A percentile compares a stretch with the other conserved stretches of the same genome.
These are phyloP conservation scores for Penicillium polonicum DNA, from an alignment of 2,329 filamentous ascomycete species.

Conservation along the genomic window DNA sequence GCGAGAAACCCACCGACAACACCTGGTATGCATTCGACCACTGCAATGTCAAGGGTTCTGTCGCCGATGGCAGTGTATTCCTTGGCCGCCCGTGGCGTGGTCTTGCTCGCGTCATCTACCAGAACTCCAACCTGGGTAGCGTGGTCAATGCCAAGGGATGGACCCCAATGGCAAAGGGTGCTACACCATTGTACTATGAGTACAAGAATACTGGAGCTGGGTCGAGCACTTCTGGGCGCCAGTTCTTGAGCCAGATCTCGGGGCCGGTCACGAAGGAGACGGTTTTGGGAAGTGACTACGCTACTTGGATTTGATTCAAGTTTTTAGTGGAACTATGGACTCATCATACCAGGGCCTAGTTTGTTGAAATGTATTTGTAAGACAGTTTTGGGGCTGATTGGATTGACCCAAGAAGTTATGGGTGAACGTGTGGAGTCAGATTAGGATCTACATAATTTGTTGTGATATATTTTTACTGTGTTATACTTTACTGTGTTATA, in stretches of 20 bases:
- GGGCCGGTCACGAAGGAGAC: conserved; percentile 28
- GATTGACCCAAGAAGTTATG: conserved; percentile 12
- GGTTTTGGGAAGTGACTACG: conserved; percentile 25
- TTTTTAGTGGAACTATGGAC: background rate
- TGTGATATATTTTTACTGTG: background rate
- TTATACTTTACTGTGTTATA: background rate
- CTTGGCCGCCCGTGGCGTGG: conserved; percentile 37
- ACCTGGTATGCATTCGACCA: conserved; percentile 36
- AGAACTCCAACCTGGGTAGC: conserved; percentile 29
- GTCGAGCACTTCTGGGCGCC: conserved; percentile 18
- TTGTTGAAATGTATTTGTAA: conserved; percentile 4
- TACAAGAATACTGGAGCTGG: conserved; percentile 30
- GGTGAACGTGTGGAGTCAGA: background rate
- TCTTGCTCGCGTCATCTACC: conserved; percentile 37
- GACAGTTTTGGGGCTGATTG: conserved; percentile 23
- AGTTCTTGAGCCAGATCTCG: conserved; percentile 24
- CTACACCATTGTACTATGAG: conserved; percentile 35
- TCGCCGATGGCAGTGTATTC: conserved; percentile 28
- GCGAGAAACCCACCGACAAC: conserved; percentile 24
- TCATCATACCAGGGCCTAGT: too few relatives aligned
- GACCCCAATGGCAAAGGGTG: conserved; percentile 33
- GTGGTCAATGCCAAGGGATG: conserved; percentile 35
- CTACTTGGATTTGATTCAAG: conserved; percentile 22
- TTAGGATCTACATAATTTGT: background rate
- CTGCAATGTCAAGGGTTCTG: conserved; percentile 26